Base-by-base conservation (phyloP, 768 basidiomycete genomes). In the Tricholoma furcatifolium region DNA sequence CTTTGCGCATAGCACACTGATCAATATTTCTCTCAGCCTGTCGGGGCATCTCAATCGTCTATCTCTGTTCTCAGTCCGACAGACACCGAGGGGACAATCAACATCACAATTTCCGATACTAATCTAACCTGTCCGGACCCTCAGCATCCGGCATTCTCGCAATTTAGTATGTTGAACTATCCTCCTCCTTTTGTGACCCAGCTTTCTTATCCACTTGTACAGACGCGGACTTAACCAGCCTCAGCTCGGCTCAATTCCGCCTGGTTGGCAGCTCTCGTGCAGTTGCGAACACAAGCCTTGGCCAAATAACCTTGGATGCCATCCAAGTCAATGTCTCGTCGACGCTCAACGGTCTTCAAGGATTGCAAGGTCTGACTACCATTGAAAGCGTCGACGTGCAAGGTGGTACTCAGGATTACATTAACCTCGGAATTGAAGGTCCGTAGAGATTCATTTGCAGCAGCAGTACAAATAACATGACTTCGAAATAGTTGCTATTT, bases 251-350 rank as follows among this genome's bases (percentile, higher is more conserved):
- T 30, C 66, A 76, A 9, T 88, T 89, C 67, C 70, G 72, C 36
- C 74, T 89, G 34, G 68, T 82, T 41, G 87, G 87, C 31, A 72
- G 76, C 55, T 82, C 86, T 48, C 72, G 73, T 17, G 80, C 87
- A 3, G 66, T 85, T 8, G 81, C 86, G 18, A 83, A 76, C 56
- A 76, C 76, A 61, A 80, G 77, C 62, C 73, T 88, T 48, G 87
- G 87, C 35, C 72, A 79, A 58, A 80, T 90, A 51, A 82, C 79
- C n/a, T 74, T 90, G 7, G 78, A 86, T 62, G 77, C 84, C 5
- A 88, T 90, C 65, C 80, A 80, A 51, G 85, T 90, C 63, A 81
- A 88, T 56, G 87, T 88, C 2, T 73, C 84, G 6, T 82, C 84
- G 4, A 73, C 70, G 14, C 67, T 90, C 43, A 68, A 73, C 18